Evolutionary conservation across 2,329 filamentous ascomycete genomes (phyloP), one percentile per base, ranked within the genome.

Genomic region (Claviceps humidiphila): DNA sequence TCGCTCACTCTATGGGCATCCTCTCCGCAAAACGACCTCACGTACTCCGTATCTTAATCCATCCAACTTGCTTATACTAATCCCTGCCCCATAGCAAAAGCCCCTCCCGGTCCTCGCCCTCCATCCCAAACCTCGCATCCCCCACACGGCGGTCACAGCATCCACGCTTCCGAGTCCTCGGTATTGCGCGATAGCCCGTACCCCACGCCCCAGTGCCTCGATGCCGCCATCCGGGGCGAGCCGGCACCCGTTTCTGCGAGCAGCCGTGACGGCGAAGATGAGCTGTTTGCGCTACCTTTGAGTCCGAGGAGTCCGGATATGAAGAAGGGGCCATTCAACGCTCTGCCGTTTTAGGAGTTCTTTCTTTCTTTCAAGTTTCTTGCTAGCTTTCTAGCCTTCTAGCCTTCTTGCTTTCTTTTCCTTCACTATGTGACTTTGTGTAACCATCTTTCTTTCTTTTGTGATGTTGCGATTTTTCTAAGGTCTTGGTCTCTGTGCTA

Each of bases 231-330:
- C 7, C 57, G 58, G 11, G 58, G 59, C 30, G 57, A 61, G 44
- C 49, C 57, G 3, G 52, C 54, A 5, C 57, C 61, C 17, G 53
- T 54, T 16, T 55, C 57, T 16, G 47, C 56, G 5, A 54, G 56
- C 24, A 52, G 55, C 16, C 58, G 60, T 38, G 64, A 66, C 30
- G 60, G 57, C 0, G 85, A 89, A 58, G 89, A 95, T 54, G 90
- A 87, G 42, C 74, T 95, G 2, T 96, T 96, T 63, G 89, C 89
- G 0, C 76, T 95, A 50, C 89, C 88, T 1, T 81, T 95, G 70
- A 91, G 87, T 61, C 89, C 89, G 1, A 76, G 89, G 49, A 90
- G 87, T 60, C 89, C 89, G 0, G 89, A 94, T 59, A 89, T 93
- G 74, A 81, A 82, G 51, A 87, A 82, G 59, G 90, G 87, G 62